Conservation (phyloP, 768 basidiomycete genomes). For the Russula sp. region DNA sequence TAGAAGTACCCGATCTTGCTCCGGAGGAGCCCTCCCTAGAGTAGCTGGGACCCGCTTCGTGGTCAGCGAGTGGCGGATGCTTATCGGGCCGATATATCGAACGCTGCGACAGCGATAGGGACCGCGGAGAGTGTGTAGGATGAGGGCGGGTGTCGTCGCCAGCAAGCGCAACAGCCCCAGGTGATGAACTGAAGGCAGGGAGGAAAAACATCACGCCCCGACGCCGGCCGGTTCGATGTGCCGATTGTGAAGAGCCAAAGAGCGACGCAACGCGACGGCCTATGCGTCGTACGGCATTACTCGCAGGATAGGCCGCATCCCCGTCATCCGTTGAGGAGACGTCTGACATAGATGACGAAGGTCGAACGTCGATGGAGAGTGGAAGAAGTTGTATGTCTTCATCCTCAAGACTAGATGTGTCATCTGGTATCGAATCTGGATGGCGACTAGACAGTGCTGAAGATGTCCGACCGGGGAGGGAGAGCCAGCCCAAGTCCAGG, state of each 20-base stretch:
- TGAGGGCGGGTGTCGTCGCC: background rate
- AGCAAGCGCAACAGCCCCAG: slow-evolving; percentile 30
- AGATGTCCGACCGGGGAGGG: slow-evolving; percentile 33
- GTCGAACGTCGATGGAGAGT: slow-evolving; percentile 53
- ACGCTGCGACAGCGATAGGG: slow-evolving; percentile 14
- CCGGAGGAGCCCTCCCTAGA: slow-evolving; percentile 2
- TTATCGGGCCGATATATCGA: slow-evolving; percentile 18
- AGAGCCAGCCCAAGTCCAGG: slow-evolving; percentile 58
- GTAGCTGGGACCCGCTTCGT: slow-evolving; percentile 1
- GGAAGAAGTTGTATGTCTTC: slow-evolving; percentile 48
- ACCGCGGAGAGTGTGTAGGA: background rate
- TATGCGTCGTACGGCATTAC: slow-evolving; percentile 46
- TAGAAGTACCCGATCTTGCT: background rate
- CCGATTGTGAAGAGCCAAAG: slow-evolving; percentile 27
- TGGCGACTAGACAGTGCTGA: slow-evolving; percentile 6
- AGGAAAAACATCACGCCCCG: slow-evolving; percentile 71
- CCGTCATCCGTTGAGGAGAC: slow-evolving; percentile 39
- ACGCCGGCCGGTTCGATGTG: slow-evolving; percentile 31
- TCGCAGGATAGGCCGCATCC: slow-evolving; percentile 39
- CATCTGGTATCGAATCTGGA: background rate
- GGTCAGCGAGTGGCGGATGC: background rate
- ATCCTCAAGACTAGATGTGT: slow-evolving; percentile 30
- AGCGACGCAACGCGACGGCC: slow-evolving; percentile 50
- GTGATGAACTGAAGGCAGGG: slow-evolving; percentile 57
- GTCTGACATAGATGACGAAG: slow-evolving; percentile 48